Base-by-base conservation (phyloP, 2,329 filamentous ascomycete genomes). In the Exophiala spinifera region DNA sequence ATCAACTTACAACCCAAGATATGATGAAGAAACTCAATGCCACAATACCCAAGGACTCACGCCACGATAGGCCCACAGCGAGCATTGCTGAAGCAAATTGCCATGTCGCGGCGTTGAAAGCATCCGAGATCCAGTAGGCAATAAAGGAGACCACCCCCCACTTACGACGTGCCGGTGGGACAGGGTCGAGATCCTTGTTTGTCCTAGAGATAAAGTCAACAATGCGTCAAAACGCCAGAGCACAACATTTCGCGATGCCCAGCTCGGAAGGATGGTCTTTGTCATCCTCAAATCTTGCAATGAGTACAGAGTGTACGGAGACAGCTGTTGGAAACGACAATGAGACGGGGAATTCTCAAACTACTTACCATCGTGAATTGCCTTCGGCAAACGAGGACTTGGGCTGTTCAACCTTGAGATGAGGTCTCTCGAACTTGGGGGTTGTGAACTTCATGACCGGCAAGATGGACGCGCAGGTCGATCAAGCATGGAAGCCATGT, bases 1-100 rank as follows among this genome's bases (percentile, higher is more conserved):
- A 86, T 89, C 2, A 87, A 86, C 73, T 95, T 89, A 90, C 90
- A 95, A 90, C 90, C 95, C 6, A 88, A 88, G 20, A 95, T 76
- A 13, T 89, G 88, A 20, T 67, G 53, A n/a, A 67, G 63, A 39
- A 71, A 63, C 34, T 69, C 56, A 3, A 64, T 65, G 53, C 28
- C 65, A 66, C 11, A 61, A 65, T 65, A 63, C 64, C 21, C 65
- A 69, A 1, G 56, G 60, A 13, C 80, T 79, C 0, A 79, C 82
- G 1, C 84, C 84, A 60, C 42, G 73, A 77, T 14, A 83, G 69
- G 1, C 81, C 79, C 17, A 79, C 72, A 13, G 74, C 70, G 5
- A 79, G 67, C 55, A 79, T 76, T 39, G 74, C 73, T 23, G 71
- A 72, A 2, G 76, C 76, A 13, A 76, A 79, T 60, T 82, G 76